phyloP scores from a whole-genome alignment of 768 basidiomycete genomes.

The Kwoniella europaea region DNA sequence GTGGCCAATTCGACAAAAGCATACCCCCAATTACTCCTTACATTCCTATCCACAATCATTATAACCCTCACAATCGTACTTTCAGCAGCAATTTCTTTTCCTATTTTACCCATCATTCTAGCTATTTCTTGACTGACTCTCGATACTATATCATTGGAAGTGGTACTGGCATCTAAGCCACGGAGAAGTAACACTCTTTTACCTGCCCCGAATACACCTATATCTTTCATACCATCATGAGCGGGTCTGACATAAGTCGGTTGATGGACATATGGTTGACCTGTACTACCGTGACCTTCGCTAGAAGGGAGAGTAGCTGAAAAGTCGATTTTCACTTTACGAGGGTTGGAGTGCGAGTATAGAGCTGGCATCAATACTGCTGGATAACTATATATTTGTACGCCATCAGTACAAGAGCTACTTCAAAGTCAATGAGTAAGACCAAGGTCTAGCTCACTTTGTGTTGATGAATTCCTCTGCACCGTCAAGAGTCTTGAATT shows the following conservation, averaged over 20 bases:
- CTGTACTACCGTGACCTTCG: not conserved
- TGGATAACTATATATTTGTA: conserved; percentile 64
- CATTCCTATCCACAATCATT: conserved; percentile 81
- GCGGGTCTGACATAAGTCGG: conserved; percentile 31
- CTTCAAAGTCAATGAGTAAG: not conserved
- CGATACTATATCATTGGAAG: conserved; percentile 82
- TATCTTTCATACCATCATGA: conserved; percentile 94
- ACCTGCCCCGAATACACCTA: conserved; percentile 68
- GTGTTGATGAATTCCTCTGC: conserved; percentile 90
- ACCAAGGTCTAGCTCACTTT: conserved; percentile 57
- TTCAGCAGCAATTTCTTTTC: conserved; percentile 68
- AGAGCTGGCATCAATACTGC: conserved; percentile 91
- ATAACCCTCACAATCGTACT: conserved; percentile 86
- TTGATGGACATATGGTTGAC: conserved; percentile 8
- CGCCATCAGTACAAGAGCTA: conserved; percentile 6
- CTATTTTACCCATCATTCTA: conserved; percentile 48
- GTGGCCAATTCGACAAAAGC: conserved; percentile 92
- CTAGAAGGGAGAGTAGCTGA: conserved; percentile 63
- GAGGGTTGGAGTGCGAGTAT: conserved; percentile 79
- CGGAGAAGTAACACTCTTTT: conserved; percentile 82
- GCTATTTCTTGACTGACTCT: conserved; percentile 82
- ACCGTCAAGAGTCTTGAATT: conserved; percentile 82
- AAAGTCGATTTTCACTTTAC: conserved; percentile 93
- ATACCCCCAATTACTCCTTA: conserved; percentile 88
- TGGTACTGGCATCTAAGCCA: conserved; percentile 83